phyloP scores from a whole-genome alignment of 2,329 filamentous ascomycete genomes.

The Fusarium sublunatum region DNA sequence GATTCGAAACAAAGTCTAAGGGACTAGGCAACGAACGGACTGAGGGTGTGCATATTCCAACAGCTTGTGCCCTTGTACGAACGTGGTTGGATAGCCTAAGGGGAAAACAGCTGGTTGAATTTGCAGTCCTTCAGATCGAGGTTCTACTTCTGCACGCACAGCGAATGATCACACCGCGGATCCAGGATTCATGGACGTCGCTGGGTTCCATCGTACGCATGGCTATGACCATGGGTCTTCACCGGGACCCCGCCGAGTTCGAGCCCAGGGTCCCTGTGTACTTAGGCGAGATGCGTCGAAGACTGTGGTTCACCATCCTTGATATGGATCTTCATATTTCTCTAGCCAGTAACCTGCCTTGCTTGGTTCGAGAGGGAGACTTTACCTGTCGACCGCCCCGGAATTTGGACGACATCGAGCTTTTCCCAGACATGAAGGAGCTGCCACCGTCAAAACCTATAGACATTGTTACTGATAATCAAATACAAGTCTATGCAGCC shows the following conservation, averaged over 20 bases:
- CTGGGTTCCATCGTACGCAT: slow-evolving; percentile 66
- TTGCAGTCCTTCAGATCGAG: slow-evolving; percentile 65
- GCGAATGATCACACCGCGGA: slow-evolving; percentile 62
- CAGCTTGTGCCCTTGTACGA: slow-evolving; percentile 65
- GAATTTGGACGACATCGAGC: slow-evolving; percentile 64
- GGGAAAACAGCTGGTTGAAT: slow-evolving; percentile 64
- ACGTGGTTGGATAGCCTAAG: slow-evolving; percentile 64
- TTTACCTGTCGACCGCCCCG: slow-evolving; percentile 64
- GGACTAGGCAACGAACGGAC: slow-evolving; percentile 63
- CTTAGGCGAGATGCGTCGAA: slow-evolving; percentile 64
- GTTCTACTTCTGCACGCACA: slow-evolving; percentile 64
- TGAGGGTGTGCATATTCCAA: slow-evolving; percentile 67
- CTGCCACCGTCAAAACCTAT: slow-evolving; percentile 62
- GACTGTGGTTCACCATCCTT: slow-evolving; percentile 67
- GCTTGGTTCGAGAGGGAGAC: slow-evolving; percentile 63
- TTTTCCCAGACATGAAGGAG: slow-evolving; percentile 60
- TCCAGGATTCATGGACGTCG: slow-evolving; percentile 65
- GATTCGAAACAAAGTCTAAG: slow-evolving; percentile 63
- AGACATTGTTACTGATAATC: slow-evolving; percentile 64
- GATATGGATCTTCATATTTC: slow-evolving; percentile 68
- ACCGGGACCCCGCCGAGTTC: slow-evolving; percentile 67
- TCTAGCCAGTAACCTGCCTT: slow-evolving; percentile 63
- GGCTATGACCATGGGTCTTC: slow-evolving; percentile 70
- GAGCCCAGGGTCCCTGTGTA: slow-evolving; percentile 61
- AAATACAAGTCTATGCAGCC: slow-evolving; percentile 65